A percentile compares a stretch with the other conserved stretches of the same genome.
phyloP scores from a whole-genome alignment of 768 basidiomycete genomes.

The Rhodosporidiobolus odoratus region DNA sequence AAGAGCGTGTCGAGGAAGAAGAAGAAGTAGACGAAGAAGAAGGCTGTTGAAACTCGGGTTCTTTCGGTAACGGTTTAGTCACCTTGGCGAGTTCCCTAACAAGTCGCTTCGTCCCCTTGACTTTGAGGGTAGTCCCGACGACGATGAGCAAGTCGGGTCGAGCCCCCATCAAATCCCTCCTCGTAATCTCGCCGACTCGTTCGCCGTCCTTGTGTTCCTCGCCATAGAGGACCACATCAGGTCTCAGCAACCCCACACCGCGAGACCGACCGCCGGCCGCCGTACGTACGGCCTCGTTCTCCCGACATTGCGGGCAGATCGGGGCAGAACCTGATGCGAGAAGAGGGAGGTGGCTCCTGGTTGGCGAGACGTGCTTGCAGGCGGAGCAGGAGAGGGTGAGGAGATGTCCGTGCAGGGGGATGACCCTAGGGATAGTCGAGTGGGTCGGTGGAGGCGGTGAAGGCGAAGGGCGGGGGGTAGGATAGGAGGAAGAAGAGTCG shows the following conservation, averaged over 20 bases:
- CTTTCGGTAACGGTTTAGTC: constrained; percentile 53
- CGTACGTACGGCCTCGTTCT: constrained; percentile 63
- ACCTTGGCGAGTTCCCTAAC: constrained; percentile 67
- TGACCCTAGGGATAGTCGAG: constrained; percentile 61
- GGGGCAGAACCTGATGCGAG: constrained; percentile 63
- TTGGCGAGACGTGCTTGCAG: constrained; percentile 67
- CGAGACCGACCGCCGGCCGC: constrained; percentile 71
- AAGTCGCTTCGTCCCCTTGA: constrained; percentile 86
- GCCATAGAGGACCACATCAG: constrained; percentile 85
- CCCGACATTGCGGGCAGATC: constrained; percentile 71
- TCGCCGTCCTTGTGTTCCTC: constrained; percentile 82
- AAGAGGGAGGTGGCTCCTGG: constrained; percentile 58
- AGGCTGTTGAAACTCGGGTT: background rate
- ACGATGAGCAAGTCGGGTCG: constrained; percentile 80
- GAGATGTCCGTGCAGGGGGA: constrained; percentile 84
- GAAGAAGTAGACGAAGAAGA: background rate
- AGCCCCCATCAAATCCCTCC: constrained; percentile 63
- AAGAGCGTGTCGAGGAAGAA: background rate
- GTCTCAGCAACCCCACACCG: constrained; percentile 71
- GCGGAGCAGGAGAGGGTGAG: constrained; percentile 71
- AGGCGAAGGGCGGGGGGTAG: background rate
- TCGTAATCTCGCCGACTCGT: constrained; percentile 75
- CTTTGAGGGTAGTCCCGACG: constrained; percentile 79
- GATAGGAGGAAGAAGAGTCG: background rate
- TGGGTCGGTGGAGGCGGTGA: background rate